Conservation (phyloP, 768 basidiomycete genomes). For the Trametes meyenii region DNA sequence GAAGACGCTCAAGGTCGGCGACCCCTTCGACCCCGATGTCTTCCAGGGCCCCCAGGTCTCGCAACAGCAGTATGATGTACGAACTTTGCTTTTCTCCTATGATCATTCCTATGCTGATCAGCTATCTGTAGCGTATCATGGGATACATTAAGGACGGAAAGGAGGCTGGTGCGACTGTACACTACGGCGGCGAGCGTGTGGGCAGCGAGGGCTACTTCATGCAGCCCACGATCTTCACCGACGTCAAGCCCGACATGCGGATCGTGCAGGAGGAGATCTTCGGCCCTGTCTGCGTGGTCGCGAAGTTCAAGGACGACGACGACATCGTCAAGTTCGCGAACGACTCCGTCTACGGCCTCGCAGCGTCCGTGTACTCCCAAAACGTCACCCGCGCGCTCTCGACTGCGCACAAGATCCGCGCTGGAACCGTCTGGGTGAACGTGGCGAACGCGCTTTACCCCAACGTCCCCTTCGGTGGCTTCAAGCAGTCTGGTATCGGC, state of each 20-base stretch:
- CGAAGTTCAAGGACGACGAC: constrained; percentile 65
- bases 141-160: constrained; percentile 63
- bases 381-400: constrained; percentile 75
- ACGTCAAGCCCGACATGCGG: constrained; percentile 56
- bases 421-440: constrained; percentile 80
- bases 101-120: background rate
- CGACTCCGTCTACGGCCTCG: constrained; percentile 85
- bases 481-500: constrained; percentile 74
- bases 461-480: constrained; percentile 68
- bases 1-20: constrained; percentile 61
- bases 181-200: constrained; percentile 54
- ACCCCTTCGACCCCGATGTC: constrained; percentile 62
- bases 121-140: constrained; percentile 53
- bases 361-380: constrained; percentile 83
- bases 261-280: constrained; percentile 65
- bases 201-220: constrained; percentile 65
- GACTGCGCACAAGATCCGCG: constrained; percentile 73
- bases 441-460: constrained; percentile 47
- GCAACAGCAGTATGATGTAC: constrained; percentile 69
- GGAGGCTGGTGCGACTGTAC: constrained; percentile 59
- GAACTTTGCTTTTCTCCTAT: constrained; percentile 18
- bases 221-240: constrained; percentile 64
- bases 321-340: constrained; percentile 79
- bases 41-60: constrained; percentile 84
- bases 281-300: constrained; percentile 70